Evolutionary conservation across 495 filamentous ascomycete genomes (phyloP).

Genomic region (Daldinia caldariorum): DNA sequence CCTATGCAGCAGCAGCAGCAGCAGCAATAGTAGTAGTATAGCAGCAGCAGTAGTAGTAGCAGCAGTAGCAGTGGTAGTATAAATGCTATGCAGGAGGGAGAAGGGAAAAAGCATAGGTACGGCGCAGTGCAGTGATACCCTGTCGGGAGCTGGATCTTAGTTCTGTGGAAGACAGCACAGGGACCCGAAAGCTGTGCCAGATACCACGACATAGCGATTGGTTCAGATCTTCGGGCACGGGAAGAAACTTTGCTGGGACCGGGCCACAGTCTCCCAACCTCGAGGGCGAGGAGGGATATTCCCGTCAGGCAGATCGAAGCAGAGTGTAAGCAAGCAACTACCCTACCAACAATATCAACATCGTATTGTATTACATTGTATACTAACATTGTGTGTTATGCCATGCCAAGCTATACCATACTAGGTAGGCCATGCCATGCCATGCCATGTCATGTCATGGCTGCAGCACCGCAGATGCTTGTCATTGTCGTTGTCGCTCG

Average conservation of each 20-base stretch:
- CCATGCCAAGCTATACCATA: neutral
- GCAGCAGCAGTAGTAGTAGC: neutral
- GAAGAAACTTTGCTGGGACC: conserved; percentile 27
- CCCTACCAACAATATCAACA: conserved; percentile 3
- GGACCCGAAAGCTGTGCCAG: conserved; percentile 40
- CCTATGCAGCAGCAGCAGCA: neutral
- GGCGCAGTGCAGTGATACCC: conserved; percentile 41
- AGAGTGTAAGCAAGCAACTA: conserved; percentile 28
- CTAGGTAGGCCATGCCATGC: neutral
- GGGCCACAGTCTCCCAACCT: conserved; percentile 18
- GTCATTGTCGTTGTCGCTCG: conserved; percentile 37
- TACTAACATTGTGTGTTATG: neutral
- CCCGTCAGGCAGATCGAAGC: conserved; percentile 25
- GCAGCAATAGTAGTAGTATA: no score
- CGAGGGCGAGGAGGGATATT: conserved; percentile 36
- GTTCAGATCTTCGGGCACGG: conserved; percentile 45
- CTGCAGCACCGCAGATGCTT: conserved; percentile 41
- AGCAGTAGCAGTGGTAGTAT: neutral
- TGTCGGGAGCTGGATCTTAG: conserved; percentile 46
- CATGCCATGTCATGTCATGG: conserved; percentile 10
- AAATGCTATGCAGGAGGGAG: conserved; percentile 27
- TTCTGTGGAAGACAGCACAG: conserved; percentile 43
- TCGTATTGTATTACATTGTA: neutral
- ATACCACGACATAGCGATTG: conserved; percentile 45
- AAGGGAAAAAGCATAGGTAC: conserved; percentile 14